Evolutionary conservation across 148 eudicot species (phyloP).

Genomic region (Euryodendron excelsum): DNA sequence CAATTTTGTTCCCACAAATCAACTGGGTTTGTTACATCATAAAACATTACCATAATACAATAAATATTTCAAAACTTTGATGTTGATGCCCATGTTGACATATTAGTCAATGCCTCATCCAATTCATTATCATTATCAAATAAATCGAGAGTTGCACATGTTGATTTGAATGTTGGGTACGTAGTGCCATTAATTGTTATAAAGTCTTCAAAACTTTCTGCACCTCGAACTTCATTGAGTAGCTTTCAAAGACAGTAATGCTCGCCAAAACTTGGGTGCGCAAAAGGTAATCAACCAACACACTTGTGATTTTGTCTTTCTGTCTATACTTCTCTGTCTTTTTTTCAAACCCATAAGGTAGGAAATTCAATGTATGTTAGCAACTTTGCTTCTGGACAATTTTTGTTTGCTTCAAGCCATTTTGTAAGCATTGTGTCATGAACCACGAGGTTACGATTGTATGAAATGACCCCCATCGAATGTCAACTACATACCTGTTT

Average conservation of each 20-base stretch:
- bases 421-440: not conserved
- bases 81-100: not conserved
- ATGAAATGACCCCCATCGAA: not conserved
- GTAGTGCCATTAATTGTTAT: not conserved
- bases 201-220: not conserved
- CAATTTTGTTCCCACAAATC: not conserved
- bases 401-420: not conserved
- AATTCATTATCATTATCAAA: slow-evolving; percentile 1
- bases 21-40: not conserved
- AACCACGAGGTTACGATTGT: not conserved
- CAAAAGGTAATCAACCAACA: not conserved
- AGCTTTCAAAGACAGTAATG: not conserved
- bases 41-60: slow-evolving; percentile 7
- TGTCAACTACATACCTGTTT: not conserved
- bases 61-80: not conserved
- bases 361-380: not conserved
- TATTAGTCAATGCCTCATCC: not conserved
- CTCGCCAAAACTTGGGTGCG: not conserved
- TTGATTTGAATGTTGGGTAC: not conserved
- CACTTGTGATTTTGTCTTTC: too few species aligned
- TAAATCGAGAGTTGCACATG: not conserved
- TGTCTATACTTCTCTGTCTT: not conserved
- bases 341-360: not conserved
- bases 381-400: not conserved
- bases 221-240: not conserved